Evolutionary conservation across 2,329 filamentous ascomycete species (phyloP), one percentile per base, ranked within the genome.

Genomic region (Cladosporium sp.): DNA sequence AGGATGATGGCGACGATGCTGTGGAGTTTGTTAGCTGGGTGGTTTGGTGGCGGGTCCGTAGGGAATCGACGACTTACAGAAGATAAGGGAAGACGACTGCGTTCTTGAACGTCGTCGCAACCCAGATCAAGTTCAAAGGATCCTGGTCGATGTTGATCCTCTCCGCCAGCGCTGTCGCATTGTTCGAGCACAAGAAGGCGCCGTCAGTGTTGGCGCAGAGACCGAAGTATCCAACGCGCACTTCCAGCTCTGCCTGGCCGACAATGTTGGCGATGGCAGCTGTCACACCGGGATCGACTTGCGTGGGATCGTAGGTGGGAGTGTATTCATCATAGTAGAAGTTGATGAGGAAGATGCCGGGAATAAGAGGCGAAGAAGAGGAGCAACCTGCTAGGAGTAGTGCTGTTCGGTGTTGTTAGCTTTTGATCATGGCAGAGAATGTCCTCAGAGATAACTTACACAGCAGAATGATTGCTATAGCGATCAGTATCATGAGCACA

Each of bases 1-100:
- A 98, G 90, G 69, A 98, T 88, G 67, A 97, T 91, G 66, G 93
- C 93, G 66, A 98, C 91, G 76, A 98, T 98, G 59, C 89, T 93
- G 61, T 28, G 18, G 11, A 9, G 14, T 9, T 14, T 5, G 46
- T 56, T 35, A 57, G 57, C 49, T 48, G 43, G 43, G 56, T 7
- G 3, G 46, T 43, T 53, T 42, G 18, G 10, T 4, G n/a, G 11
- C 19, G 13, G 3, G 7, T 1, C 14, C 14, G 9, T 11, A 32
- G 14, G 2, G 6, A 11, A 43, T 6, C 7, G 34, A 10, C 4
- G 8, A 61, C 87, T 77, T 71, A 93, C 87, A 98, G 85, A 16
- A 98, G 76, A 67, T 97, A 98, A 9, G 93, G 93, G 69, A 98
- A 98, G 42, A 98, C 92, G 68, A 98, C 93, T 73, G 91, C 92